phyloP scores from a whole-genome alignment of 257 asterid species.

The Oldenlandia corymbosa region DNA sequence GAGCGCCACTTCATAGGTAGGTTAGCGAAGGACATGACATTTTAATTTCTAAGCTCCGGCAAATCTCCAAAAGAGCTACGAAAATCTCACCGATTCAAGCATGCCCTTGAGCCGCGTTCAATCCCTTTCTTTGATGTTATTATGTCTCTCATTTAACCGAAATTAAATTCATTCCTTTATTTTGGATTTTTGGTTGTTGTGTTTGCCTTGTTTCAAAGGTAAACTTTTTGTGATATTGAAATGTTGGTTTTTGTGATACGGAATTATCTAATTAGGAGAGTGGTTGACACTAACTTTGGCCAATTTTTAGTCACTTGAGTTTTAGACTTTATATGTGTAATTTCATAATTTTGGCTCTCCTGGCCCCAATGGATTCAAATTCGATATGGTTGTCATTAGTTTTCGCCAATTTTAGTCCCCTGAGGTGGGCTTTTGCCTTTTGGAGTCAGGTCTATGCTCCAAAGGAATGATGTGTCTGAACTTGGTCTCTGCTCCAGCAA shows the following conservation, averaged over 20 bases:
- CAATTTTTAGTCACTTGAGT: not conserved
- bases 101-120: conserved; percentile 74
- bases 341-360: no score
- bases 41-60: conserved; percentile 60
- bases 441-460: no score
- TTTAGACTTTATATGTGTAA: not conserved
- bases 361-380: no score
- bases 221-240: not conserved
- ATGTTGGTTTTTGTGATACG: not conserved
- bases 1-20: conserved; percentile 78
- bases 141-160: not conserved
- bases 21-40: conserved; percentile 53
- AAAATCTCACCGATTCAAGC: conserved; percentile 65
- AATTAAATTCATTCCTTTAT: not conserved
- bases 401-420: no score
- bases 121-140: not conserved
- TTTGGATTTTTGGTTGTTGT: not conserved
- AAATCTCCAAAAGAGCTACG: conserved; percentile 74
- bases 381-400: no score
- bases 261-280: not conserved
- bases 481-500: no score
- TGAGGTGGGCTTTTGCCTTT: no score
- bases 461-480: no score
- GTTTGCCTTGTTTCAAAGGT: not conserved
- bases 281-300: not conserved